Percentiles rank a stretch among this genome's conserved stretches.
These are phyloP conservation scores for Pyrus betulifolia DNA, from an alignment of 306 rosid genomes.

Conservation along the genomic window DNA sequence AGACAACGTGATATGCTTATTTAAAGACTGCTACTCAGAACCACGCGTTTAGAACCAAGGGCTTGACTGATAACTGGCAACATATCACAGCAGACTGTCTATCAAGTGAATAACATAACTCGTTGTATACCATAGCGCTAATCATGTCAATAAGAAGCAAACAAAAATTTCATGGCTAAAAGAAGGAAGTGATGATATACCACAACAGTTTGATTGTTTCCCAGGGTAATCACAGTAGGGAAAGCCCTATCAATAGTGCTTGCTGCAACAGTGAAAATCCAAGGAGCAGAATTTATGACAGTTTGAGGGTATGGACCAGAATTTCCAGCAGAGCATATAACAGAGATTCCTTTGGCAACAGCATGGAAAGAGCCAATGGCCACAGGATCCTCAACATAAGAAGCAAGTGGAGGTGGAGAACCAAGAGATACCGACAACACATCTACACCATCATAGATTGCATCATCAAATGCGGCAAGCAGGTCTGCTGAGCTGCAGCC, in stretches of 20 bases:
- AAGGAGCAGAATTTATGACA: constrained; percentile 52
- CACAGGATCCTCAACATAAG: constrained; percentile 43
- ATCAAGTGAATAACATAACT: background rate
- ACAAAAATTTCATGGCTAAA: background rate
- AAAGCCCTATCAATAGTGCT: constrained; percentile 54
- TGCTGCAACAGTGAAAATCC: constrained; percentile 57
- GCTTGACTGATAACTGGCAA: background rate
- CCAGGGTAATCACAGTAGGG: constrained; percentile 33
- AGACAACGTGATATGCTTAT: background rate
- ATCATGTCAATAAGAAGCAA: background rate
- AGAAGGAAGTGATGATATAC: constrained; percentile 27
- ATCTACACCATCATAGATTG: constrained; percentile 49
- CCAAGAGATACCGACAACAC: constrained; percentile 52
- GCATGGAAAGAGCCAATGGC: constrained; percentile 60
- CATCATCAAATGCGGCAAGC: constrained; percentile 66
- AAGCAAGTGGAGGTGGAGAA: constrained; percentile 40
- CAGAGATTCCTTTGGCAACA: constrained; percentile 43
- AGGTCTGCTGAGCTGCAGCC: constrained; percentile 52
- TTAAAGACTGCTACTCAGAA: background rate
- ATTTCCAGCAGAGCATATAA: constrained; percentile 55
- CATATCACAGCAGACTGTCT: background rate
- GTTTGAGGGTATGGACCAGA: constrained; percentile 57
- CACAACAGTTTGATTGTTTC: constrained; percentile 54
- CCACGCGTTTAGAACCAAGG: background rate
- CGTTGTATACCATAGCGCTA: background rate